A percentile compares a stretch with the other conserved stretches of the same genome.
Conservation (phyloP, 345 rosid genomes). For the Syzygium oleosum region DNA sequence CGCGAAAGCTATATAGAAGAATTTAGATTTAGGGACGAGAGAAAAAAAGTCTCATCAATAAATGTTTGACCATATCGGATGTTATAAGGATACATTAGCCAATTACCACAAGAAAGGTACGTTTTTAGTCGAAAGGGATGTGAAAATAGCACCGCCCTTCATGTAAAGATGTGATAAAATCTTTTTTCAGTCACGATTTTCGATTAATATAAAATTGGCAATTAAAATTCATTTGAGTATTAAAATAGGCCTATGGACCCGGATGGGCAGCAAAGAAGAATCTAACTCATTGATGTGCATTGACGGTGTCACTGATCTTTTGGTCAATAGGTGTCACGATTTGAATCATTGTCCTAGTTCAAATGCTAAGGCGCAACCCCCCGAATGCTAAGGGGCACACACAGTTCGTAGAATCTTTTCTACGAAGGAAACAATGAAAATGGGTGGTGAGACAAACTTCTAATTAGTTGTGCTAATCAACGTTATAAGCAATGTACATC, state of each 20-base stretch:
- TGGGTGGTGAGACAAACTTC: fast-evolving
- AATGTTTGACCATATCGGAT: not conserved
- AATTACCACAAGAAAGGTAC: not conserved
- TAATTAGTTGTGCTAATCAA: not conserved
- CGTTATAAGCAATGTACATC: no score
- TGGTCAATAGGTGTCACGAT: not conserved
- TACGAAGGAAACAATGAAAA: not conserved
- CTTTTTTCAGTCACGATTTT: not conserved
- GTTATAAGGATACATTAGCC: not conserved
- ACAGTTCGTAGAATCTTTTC: no score
- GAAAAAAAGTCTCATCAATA: not conserved
- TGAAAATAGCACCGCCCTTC: not conserved
- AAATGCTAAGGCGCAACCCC: not conserved
- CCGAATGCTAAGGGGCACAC: fast-evolving
- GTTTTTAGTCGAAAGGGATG: not conserved
- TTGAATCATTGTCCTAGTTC: no score
- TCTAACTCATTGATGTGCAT: no score
- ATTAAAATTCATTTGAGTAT: not conserved
- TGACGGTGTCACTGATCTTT: no score
- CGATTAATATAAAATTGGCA: no score
- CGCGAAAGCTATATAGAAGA: not conserved
- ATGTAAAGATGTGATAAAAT: not conserved
- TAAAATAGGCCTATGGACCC: not conserved
- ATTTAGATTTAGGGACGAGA: not conserved
- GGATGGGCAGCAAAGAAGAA: not conserved